Conservation (phyloP, 192 early-diverging fungal species). For the Backusella sp. region DNA sequence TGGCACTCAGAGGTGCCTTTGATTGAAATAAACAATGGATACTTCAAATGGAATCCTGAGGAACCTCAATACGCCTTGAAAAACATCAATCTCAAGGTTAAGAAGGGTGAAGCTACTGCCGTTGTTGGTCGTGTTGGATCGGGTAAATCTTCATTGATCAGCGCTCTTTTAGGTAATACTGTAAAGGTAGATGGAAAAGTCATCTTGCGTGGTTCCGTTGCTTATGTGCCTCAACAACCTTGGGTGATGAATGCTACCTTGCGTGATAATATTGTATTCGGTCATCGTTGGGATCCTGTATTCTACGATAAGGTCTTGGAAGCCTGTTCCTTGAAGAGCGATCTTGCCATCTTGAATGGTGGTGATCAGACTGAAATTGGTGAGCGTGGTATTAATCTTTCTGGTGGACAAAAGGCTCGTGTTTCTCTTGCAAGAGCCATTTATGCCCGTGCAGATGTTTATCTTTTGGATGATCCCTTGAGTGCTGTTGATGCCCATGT, state of each 20-base stretch:
- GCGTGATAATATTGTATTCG: constrained; percentile 93
- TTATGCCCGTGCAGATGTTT: constrained; percentile 90
- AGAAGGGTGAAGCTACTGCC: constrained; percentile 36
- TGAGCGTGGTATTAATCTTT: constrained; percentile 87
- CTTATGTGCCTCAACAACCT: constrained; percentile 78
- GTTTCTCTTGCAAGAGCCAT: constrained; percentile 71
- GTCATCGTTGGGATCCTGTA: constrained; percentile 65
- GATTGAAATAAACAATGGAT: constrained; percentile 48
- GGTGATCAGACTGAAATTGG: constrained; percentile 95
- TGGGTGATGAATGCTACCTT: constrained; percentile 97
- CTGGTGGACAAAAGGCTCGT: constrained; percentile 89
- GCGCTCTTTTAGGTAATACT: constrained; percentile 89
- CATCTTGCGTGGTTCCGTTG: constrained; percentile 60
- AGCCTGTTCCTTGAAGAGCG: constrained; percentile 81
- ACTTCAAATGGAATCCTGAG: constrained; percentile 56
- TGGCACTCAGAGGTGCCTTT: constrained; percentile 24
- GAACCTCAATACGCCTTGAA: constrained; percentile 36
- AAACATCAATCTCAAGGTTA: constrained; percentile 42
- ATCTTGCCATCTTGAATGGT: constrained; percentile 80
- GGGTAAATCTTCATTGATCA: constrained; percentile 71
- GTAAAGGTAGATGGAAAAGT: constrained; percentile 65
- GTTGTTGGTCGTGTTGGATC: constrained; percentile 49
- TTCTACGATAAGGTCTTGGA: constrained; percentile 73
- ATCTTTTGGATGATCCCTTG: constrained; percentile 69
- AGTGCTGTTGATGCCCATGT: constrained; percentile 67